Base-by-base conservation (phyloP, 495 filamentous ascomycete species). In the Neurospora pannonica region DNA sequence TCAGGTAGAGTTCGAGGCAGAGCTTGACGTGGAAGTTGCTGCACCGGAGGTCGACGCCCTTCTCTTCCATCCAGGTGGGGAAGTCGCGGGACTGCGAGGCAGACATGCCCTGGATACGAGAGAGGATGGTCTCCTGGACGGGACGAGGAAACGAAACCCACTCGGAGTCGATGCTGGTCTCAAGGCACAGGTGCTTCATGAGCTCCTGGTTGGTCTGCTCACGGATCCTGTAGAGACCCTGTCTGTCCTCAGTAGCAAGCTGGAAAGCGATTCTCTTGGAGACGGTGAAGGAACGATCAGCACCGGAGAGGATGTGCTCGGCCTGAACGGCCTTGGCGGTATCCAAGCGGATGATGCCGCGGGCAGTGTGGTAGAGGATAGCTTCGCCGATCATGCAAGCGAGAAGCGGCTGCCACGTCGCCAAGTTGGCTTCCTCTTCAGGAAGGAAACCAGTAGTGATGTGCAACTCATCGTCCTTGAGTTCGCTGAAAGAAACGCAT, bases 11-110 rank as follows among this genome's bases (percentile, higher is more conserved):
- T 0, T 31, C 19, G 3, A 76, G 72, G 17, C 72, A 70, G 1
- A 76, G 71, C 28, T 40, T 39, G 10, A 78, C 69, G 19, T 79
- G 76, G 70, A 78, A 78, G 62, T 79, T 72, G 71, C 72, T 73
- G 7, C 70, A 54, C 0, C 72, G n/a, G 3, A 74, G 10, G 24
- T 76, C 73, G 19, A 70, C 21, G 5, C 38, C 72, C 3, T n/a
- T 70, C 3, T 37, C 28, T 7, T 21, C 37, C 38, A 76, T 24
- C 76, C 75, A 78, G 1, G 40, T 2, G 7, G 17, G 28, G 6
- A 75, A 31, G 46, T 75, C 70, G 19, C 28, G 19, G 1, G 71
- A 69, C 13, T 38, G 15, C 4, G 42, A 21, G 3, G 67, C 28
- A 11, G 24, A 70, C 42, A 72, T 48, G 3, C 73, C 74, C 5